Evolutionary conservation across 108 stramenopile genomes (phyloP).

Genomic region (Cyclotella atomus): DNA sequence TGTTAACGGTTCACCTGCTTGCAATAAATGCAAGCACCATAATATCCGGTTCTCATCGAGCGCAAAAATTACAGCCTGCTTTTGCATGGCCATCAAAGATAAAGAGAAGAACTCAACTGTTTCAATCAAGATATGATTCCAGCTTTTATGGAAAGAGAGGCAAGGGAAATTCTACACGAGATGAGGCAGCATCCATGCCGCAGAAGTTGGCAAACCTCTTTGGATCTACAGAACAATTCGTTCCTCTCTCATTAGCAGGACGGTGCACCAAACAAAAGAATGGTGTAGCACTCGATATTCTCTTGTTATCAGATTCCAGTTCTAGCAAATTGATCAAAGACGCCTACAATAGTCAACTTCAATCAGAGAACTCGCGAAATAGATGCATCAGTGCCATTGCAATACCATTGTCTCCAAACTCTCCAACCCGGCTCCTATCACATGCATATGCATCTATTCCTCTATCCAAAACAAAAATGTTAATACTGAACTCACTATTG

Average conservation of each 20-base stretch:
- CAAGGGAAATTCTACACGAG: not conserved
- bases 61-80: too few species aligned
- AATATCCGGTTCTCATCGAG: too few species aligned
- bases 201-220: slow-evolving; percentile 12
- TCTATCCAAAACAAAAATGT: slow-evolving; percentile 61
- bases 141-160: not conserved
- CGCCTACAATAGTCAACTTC: not conserved
- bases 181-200: not conserved
- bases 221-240: slow-evolving; percentile 1
- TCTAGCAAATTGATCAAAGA: slow-evolving; percentile 2
- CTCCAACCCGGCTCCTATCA: slow-evolving; percentile 49
- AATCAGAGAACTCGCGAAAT: not conserved
- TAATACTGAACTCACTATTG: slow-evolving; percentile 59
- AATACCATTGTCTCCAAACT: slow-evolving; percentile 29
- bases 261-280: slow-evolving; percentile 4
- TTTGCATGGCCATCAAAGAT: too few species aligned
- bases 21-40: too few species aligned
- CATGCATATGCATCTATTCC: slow-evolving; percentile 45
- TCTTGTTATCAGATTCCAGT: not conserved
- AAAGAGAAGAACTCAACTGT: not conserved
- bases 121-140: slow-evolving; percentile 6
- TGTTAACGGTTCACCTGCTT: too few species aligned
- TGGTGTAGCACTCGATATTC: slow-evolving; percentile 1
- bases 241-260: slow-evolving; percentile 17
- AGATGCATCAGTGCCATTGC: slow-evolving; percentile 10